Conservation (phyloP, 345 rosid genomes). For the Lumnitzera littorea region DNA sequence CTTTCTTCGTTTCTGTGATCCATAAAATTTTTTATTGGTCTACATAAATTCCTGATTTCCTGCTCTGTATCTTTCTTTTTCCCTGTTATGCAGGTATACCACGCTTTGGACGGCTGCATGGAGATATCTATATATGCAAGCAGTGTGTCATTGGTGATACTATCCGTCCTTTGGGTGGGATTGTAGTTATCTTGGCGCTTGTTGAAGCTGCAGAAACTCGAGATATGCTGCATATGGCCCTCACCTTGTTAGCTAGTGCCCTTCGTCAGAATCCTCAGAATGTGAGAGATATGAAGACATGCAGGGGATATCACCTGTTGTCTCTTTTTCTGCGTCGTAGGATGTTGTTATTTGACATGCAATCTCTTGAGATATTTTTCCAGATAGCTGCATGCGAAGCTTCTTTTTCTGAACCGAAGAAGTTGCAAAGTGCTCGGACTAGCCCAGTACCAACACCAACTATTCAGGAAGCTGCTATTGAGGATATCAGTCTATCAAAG, state of each 20-base stretch:
- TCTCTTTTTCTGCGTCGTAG: slow-evolving; percentile 86
- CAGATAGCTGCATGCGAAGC: slow-evolving; percentile 99
- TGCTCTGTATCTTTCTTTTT: not conserved
- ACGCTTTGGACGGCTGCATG: slow-evolving; percentile 86
- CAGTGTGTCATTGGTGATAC: slow-evolving; percentile 88
- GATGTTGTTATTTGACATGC: slow-evolving; percentile 91
- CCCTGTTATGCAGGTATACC: slow-evolving; percentile 67
- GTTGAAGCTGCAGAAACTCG: slow-evolving; percentile 92
- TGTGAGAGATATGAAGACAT: slow-evolving; percentile 90
- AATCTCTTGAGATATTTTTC: slow-evolving; percentile 88
- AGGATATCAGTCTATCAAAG: slow-evolving; percentile 68
- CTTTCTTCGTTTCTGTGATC: too few relatives aligned
- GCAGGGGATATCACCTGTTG: slow-evolving; percentile 96
- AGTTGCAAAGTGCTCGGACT: slow-evolving; percentile 35
- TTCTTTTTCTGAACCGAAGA: slow-evolving; percentile 92
- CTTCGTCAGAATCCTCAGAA: slow-evolving; percentile 97
- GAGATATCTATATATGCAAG: slow-evolving; percentile 77
- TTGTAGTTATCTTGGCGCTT: slow-evolving; percentile 78
- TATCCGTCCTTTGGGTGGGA: slow-evolving; percentile 87
- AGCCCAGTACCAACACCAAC: slow-evolving; percentile 40
- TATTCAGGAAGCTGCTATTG: slow-evolving; percentile 62
- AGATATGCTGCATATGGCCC: slow-evolving; percentile 96
- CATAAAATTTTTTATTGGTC: not conserved
- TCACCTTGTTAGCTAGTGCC: slow-evolving; percentile 79
- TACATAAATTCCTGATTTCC: not conserved